Conservation (phyloP, 208 protist genomes). For the Strigomonas oncopelti region DNA sequence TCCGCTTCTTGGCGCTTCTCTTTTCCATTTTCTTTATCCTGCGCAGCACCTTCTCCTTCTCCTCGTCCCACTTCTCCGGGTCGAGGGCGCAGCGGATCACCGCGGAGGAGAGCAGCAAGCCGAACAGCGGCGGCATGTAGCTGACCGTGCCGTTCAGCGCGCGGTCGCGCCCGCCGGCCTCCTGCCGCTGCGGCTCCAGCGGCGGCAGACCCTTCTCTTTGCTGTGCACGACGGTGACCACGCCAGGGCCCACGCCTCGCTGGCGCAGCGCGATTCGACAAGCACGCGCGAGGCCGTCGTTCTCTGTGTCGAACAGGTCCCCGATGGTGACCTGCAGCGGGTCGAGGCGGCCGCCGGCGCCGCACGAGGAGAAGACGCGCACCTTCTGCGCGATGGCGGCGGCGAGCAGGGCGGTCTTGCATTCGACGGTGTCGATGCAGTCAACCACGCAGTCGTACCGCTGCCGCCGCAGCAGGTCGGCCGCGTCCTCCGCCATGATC, state of each 20-base stretch:
- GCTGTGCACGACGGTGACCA: constrained; percentile 68
- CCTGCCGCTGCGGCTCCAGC: constrained; percentile 73
- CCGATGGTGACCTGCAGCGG: constrained; percentile 49
- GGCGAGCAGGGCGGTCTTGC: constrained; percentile 79
- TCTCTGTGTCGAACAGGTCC: constrained; percentile 79
- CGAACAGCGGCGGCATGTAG: constrained; percentile 88
- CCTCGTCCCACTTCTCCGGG: constrained; percentile 40
- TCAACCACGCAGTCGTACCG: constrained; percentile 84
- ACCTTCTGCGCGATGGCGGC: constrained; percentile 51
- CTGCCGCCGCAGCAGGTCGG: constrained; percentile 72
- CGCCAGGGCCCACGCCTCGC: constrained; percentile 43
- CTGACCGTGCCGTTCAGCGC: constrained; percentile 88
- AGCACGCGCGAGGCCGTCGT: constrained; percentile 63
- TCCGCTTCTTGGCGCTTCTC: constrained; percentile 21
- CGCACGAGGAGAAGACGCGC: constrained; percentile 71
- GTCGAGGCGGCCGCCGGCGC: constrained; percentile 82
- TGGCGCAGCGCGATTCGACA: constrained; percentile 70
- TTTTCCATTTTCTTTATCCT: constrained; percentile 18
- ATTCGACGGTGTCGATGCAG: constrained; percentile 89
- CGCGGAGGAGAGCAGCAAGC: constrained; percentile 68
- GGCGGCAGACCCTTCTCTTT: constrained; percentile 50
- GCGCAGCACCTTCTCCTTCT: constrained; percentile 34
- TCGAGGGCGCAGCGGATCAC: constrained; percentile 70
- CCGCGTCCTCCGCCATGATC: constrained; percentile 59
- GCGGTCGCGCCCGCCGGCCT: constrained; percentile 68